Base-by-base conservation (phyloP, 192 early-diverging fungal genomes). In the Linnemannia schmuckeri region DNA sequence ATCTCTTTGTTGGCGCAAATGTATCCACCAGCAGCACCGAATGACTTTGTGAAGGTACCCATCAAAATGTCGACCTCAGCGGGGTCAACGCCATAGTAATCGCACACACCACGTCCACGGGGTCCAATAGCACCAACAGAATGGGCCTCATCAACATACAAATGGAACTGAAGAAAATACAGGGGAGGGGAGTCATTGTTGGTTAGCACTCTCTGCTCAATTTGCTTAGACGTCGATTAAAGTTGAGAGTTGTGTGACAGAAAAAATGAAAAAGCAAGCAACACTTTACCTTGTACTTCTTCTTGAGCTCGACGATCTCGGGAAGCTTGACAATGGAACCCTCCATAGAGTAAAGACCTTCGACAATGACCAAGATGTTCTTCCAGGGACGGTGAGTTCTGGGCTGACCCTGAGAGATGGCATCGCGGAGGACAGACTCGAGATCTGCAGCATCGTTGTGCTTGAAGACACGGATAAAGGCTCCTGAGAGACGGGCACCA, bases 361-460 rank as follows among this genome's bases (percentile, higher is more conserved):
- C 98, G 37, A 99, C 97, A 33, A 99, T 93, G 5, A 99, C 93
- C 79, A 99, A 87, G 87, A 99, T 99, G 90, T 99, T 99, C 90
- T 98, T 98, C 98, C 98, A 99, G 18, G 97, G 98, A 38, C 98
- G 94, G 87, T 99, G 98, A 12, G 97, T 99, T 74, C 98, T 93
- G 35, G 98, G 98, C 89, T 99, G 98, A 41, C 98, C 98, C 88
- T 98, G 96, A 54, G 97, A 90, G 79, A 99, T 99, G 78, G 94
- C 93, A 76, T 96, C 94, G 49, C 96, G 94, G 57, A 99, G 92
- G 42, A 97, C 92, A 37, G 83, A 55, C 82, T 97, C 97, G 47
- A 99, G 88, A 87, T 96, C 95, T 8, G 88, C 87, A 52, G 94
- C 89, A 85, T 97, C 93, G 90, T 99, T 99, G 90, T 99, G 97